Evolutionary conservation across 768 basidiomycete genomes (phyloP).

Genomic region (Guyanaporus albipodus): DNA sequence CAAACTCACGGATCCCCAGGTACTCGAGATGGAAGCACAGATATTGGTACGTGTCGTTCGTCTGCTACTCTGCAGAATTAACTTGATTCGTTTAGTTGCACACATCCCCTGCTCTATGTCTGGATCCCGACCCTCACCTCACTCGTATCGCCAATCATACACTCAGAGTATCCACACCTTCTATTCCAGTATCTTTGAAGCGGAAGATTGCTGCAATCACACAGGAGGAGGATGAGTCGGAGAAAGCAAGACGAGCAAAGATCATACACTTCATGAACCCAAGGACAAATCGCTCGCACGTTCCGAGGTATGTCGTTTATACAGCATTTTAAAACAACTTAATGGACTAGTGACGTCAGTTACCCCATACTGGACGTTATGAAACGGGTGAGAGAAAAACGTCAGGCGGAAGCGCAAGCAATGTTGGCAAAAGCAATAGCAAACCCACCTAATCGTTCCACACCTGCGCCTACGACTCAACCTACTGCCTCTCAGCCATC

Average conservation of each 20-base stretch:
- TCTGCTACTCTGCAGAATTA: background rate
- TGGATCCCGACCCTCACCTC: conserved; percentile 76
- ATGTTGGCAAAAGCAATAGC: conserved; percentile 25
- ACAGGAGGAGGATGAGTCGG: conserved; percentile 72
- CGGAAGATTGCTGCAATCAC: conserved; percentile 69
- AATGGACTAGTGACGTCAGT: conserved; percentile 30
- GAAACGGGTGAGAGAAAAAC: conserved; percentile 28
- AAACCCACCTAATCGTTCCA: conserved; percentile 28
- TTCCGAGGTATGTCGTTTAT: conserved; percentile 44
- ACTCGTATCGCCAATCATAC: conserved; percentile 73
- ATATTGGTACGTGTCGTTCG: conserved; percentile 50
- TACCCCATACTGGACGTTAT: conserved; percentile 57
- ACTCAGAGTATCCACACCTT: conserved; percentile 65
- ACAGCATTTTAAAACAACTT: background rate
- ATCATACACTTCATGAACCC: conserved; percentile 80
- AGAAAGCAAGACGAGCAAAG: conserved; percentile 67
- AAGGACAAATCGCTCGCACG: conserved; percentile 40
- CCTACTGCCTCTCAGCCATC: conserved; percentile 34
- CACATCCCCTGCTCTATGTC: conserved; percentile 70
- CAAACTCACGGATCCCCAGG: conserved; percentile 68
- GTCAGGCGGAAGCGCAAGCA: conserved; percentile 23
- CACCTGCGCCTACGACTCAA: conserved; percentile 29
- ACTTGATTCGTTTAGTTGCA: conserved; percentile 48
- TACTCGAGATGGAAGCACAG: conserved; percentile 70
- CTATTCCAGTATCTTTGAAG: conserved; percentile 70